Conservation (phyloP, 768 basidiomycete genomes). For the Hygrocybe coccinea region DNA sequence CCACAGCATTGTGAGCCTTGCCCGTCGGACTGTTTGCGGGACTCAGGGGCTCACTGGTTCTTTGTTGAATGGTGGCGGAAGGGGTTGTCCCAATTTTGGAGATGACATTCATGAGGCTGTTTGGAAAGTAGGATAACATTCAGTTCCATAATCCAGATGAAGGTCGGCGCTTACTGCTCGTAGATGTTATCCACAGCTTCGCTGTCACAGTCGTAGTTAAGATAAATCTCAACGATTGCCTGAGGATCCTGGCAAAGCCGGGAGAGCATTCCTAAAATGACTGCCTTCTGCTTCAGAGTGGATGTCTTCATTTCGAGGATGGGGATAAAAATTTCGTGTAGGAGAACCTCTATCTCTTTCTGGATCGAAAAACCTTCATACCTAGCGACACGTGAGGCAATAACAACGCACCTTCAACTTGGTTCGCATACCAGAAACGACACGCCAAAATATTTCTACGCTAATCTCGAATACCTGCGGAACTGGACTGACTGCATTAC, state of each 20-base stretch:
- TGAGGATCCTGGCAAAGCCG: slow-evolving; percentile 94
- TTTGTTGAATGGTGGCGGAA: slow-evolving; percentile 43
- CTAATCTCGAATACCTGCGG: slow-evolving; percentile 96
- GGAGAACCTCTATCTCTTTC: slow-evolving; percentile 99
- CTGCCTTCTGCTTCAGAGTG: slow-evolving; percentile 89
- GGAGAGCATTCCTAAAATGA: slow-evolving; percentile 83
- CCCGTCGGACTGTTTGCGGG: slow-evolving; percentile 53
- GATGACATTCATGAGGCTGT: slow-evolving; percentile 88
- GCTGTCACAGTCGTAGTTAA: slow-evolving; percentile 98
- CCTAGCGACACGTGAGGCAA: slow-evolving; percentile 9
- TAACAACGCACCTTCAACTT: slow-evolving; percentile 78
- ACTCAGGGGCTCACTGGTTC: slow-evolving; percentile 53
- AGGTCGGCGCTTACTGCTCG: slow-evolving; percentile 62
- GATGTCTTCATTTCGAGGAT: slow-evolving; percentile 98
- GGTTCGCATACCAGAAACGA: slow-evolving; percentile 88
- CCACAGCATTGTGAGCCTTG: slow-evolving; percentile 37
- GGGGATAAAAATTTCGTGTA: slow-evolving; percentile 98
- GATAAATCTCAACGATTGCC: slow-evolving; percentile 94
- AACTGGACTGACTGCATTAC: slow-evolving; percentile 93
- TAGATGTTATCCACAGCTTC: slow-evolving; percentile 95
- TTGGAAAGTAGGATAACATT: slow-evolving; percentile 7
- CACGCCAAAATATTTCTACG: slow-evolving; percentile 98
- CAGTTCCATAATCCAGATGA: neutral
- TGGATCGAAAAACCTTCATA: slow-evolving; percentile 28
- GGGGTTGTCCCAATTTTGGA: slow-evolving; percentile 79